These are phyloP conservation scores for Aspergillus pseudoterreus DNA, from an alignment of 2,329 filamentous ascomycete species.

Conservation along the genomic window DNA sequence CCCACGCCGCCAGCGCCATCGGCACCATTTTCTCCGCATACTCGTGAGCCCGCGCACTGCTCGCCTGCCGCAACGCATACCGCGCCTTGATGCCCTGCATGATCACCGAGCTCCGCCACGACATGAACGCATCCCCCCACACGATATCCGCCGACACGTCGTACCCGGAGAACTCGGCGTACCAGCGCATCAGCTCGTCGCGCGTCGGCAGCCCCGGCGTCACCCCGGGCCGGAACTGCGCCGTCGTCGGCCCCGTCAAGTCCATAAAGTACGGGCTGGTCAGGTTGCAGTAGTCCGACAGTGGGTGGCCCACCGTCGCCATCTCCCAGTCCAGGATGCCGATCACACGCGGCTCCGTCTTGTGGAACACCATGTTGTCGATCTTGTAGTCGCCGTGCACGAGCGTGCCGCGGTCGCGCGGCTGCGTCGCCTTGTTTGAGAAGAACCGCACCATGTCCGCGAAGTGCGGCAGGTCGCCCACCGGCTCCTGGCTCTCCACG, in stretches of 20 bases:
- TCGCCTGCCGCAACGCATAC: constrained; percentile 80
- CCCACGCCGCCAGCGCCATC: constrained; percentile 76
- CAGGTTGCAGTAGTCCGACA: constrained; percentile 86
- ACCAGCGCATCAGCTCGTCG: constrained; percentile 62
- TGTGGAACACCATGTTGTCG: constrained; percentile 85
- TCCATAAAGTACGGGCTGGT: constrained; percentile 39
- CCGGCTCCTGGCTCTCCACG: constrained; percentile 68
- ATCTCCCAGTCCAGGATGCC: constrained; percentile 98
- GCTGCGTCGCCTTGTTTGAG: constrained; percentile 63
- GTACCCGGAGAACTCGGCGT: constrained; percentile 66
- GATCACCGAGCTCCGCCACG: constrained; percentile 58
- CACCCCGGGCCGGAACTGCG: constrained; percentile 57
- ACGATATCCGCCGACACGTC: constrained; percentile 57
- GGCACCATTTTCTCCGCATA: constrained; percentile 68
- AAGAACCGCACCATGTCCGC: constrained; percentile 78
- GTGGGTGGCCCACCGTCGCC: constrained; percentile 93
- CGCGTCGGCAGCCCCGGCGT: constrained; percentile 64
- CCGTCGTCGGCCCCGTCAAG: constrained; percentile 32
- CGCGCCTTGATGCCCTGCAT: constrained; percentile 91
- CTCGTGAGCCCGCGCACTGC: constrained; percentile 72
- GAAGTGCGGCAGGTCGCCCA: constrained; percentile 81
- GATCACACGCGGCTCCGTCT: constrained; percentile 80
- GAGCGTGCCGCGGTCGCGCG: constrained; percentile 71
- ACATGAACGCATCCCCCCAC: constrained; percentile 63
- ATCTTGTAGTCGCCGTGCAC: constrained; percentile 98